Evolutionary conservation across 106 monocot species (phyloP).

Genomic region (Dendrobium chrysotoxum): DNA sequence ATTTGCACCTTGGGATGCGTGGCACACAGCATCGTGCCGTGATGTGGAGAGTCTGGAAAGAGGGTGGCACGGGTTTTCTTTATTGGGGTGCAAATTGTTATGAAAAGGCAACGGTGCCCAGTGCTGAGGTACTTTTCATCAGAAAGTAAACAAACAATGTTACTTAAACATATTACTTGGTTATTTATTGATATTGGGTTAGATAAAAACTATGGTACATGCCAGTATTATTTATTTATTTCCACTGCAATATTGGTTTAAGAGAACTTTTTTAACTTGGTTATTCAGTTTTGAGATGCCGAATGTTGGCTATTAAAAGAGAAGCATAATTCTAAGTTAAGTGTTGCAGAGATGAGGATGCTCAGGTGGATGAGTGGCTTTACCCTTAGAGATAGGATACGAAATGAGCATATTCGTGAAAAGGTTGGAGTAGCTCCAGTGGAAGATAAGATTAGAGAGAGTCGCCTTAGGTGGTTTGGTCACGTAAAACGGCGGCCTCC

Average conservation of each 20-base stretch:
- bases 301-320: too few relatives aligned
- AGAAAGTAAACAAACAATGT: neutral
- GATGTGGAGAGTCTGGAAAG: slow-evolving; percentile 99
- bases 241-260: neutral
- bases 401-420: too few relatives aligned
- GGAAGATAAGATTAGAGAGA: too few relatives aligned
- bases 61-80: slow-evolving; percentile 92
- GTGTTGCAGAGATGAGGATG: too few relatives aligned
- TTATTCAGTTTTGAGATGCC: neutral
- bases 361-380: too few relatives aligned
- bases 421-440: too few relatives aligned
- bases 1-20: slow-evolving; percentile 98
- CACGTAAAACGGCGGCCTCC: too few relatives aligned
- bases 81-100: slow-evolving; percentile 99
- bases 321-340: too few relatives aligned
- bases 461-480: too few relatives aligned
- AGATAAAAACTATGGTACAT: neutral
- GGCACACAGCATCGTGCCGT: slow-evolving; percentile 97
- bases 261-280: neutral
- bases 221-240: neutral
- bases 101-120: slow-evolving; percentile 71
- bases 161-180: neutral
- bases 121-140: slow-evolving; percentile 68
- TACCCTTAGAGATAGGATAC: too few relatives aligned
- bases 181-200: neutral